Conservation (phyloP, 257 asterid species). For the Solanum piurae region DNA sequence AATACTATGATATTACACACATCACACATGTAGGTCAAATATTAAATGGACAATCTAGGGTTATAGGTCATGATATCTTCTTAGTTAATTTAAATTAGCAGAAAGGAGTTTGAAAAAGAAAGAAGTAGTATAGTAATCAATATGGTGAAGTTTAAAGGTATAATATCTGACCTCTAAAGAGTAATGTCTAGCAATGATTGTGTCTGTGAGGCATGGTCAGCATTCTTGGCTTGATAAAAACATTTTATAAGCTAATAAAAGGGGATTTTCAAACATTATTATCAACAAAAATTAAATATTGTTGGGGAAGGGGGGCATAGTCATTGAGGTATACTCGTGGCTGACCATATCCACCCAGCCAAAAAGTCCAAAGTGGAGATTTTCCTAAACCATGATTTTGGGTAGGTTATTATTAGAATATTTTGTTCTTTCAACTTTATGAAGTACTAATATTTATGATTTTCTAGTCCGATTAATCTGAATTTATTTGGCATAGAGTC, state of each 20-base stretch:
- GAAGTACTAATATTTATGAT: background rate
- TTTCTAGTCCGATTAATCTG: background rate
- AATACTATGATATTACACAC: background rate
- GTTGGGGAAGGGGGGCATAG: background rate
- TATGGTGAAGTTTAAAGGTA: conserved; percentile 20
- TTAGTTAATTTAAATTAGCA: background rate
- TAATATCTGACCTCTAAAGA: conserved; percentile 18
- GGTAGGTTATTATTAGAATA: background rate
- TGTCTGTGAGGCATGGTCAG: conserved; percentile 42
- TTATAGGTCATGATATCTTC: background rate
- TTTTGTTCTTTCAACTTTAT: background rate
- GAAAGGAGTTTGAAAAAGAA: conserved; percentile 5
- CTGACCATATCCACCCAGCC: conserved; percentile 5
- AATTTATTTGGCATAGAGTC: background rate
- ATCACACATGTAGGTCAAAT: background rate
- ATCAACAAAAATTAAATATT: background rate
- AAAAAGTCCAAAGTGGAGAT: conserved; percentile 44
- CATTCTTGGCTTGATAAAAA: conserved; percentile 16
- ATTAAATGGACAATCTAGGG: background rate
- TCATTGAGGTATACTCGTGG: conserved; percentile 4
- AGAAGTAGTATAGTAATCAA: background rate
- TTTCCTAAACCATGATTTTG: conserved; percentile 33
- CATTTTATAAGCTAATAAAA: background rate
- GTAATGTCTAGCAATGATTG: conserved; percentile 38
- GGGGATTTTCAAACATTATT: background rate